These are phyloP conservation scores for Vanderwaltozyma polyspora DNA, from an alignment of 805 yeast genomes.

Conservation along the genomic window DNA sequence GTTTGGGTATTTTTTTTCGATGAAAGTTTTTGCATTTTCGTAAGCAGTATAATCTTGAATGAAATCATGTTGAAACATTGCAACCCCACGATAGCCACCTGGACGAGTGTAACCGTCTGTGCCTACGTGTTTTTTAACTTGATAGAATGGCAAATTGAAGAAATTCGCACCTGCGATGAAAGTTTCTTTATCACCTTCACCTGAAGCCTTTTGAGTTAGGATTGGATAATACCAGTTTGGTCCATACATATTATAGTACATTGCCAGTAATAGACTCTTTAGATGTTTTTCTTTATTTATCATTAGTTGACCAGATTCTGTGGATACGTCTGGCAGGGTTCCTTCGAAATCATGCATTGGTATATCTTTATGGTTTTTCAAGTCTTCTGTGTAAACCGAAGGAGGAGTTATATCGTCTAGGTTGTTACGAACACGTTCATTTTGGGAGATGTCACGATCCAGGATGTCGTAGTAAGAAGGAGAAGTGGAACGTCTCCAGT, in stretches of 20 bases:
- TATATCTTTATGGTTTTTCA: conserved; percentile 24
- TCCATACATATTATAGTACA: conserved; percentile 59
- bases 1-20: conserved; percentile 1
- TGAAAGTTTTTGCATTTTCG: conserved; percentile 7
- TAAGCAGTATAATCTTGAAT: conserved; percentile 38
- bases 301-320: conserved; percentile 63
- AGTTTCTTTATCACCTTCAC: conserved; percentile 74
- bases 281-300: conserved; percentile 51
- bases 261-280: conserved; percentile 45
- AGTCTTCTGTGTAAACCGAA: conserved; percentile 10
- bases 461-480: conserved; percentile 65
- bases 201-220: conserved; percentile 64
- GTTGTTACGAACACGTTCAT: conserved; percentile 27
- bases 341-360: conserved; percentile 52
- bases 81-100: conserved; percentile 45
- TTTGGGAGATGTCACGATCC: conserved; percentile 37
- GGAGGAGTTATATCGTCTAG: conserved; percentile 28
- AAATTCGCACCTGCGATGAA: conserved; percentile 55
- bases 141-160: conserved; percentile 37
- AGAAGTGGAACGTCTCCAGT: conserved; percentile 75
- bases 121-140: conserved; percentile 30
- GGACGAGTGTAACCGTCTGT: conserved; percentile 29
- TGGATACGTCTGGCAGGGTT: conserved; percentile 56
- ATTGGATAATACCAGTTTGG: conserved; percentile 59
- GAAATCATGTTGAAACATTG: conserved; percentile 71